Evolutionary conservation across 2,329 filamentous ascomycete genomes (phyloP).

Genomic region (Pestalotiopsis sp.): DNA sequence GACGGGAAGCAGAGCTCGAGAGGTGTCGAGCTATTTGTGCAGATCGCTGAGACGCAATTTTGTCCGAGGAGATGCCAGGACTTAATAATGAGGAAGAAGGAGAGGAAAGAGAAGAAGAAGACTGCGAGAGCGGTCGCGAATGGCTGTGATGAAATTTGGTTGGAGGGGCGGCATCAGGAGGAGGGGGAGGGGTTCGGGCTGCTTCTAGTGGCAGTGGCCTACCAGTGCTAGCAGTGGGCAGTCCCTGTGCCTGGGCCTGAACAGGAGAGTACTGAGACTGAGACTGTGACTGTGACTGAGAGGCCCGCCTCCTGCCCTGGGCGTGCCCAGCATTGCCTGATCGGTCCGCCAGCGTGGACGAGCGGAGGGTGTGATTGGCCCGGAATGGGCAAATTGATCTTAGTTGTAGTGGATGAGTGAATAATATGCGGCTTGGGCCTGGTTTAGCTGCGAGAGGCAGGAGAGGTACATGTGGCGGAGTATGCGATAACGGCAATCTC

Average conservation of each 20-base stretch:
- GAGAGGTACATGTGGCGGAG: slow-evolving; percentile 11
- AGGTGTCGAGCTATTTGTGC: slow-evolving; percentile 58
- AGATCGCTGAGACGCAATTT: slow-evolving; percentile 51
- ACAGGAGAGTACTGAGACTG: not conserved
- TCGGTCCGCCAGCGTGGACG: slow-evolving; percentile 9
- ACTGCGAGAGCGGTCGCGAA: slow-evolving; percentile 13
- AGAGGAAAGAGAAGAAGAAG: slow-evolving; percentile 12
- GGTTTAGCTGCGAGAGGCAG: slow-evolving; percentile 10
- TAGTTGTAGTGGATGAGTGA: slow-evolving; percentile 2
- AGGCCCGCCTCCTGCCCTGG: not conserved
- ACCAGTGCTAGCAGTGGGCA: not conserved
- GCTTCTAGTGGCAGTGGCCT: not conserved
- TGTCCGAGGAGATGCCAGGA: slow-evolving; percentile 21
- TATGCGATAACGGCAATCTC: slow-evolving; percentile 3
- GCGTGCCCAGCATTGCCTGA: slow-evolving; percentile 1
- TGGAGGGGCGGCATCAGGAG: slow-evolving; percentile 23
- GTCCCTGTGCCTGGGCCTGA: slow-evolving; percentile 6
- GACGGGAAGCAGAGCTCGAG: slow-evolving; percentile 35
- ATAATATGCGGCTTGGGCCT: not conserved
- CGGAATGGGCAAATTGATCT: slow-evolving; percentile 7
- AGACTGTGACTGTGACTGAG: not conserved
- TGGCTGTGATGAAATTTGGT: slow-evolving; percentile 14
- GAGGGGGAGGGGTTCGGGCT: slow-evolving; percentile 18
- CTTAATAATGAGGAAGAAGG: slow-evolving; percentile 11
- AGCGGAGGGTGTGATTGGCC: slow-evolving; percentile 12